Conservation (phyloP, 1,284 basidiomycete genomes). For the Boletellus dicymbophilus region DNA sequence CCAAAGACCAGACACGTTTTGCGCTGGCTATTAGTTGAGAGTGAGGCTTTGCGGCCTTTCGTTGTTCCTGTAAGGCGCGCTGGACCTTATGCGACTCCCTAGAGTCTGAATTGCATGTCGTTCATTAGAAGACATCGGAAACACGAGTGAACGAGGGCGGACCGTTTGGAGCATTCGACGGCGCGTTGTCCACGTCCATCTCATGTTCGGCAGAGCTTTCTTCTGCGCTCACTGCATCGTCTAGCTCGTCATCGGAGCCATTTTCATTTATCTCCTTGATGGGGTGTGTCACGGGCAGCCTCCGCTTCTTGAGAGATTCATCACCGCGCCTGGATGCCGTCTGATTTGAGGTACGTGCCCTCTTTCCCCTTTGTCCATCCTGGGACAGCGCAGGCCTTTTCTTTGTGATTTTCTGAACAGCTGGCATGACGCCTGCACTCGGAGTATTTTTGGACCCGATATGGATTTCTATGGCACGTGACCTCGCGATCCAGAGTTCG, state of each 20-base stretch:
- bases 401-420: slow-evolving; percentile 37
- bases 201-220: slow-evolving; percentile 20
- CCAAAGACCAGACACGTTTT: slow-evolving; percentile 82
- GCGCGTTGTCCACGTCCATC: slow-evolving; percentile 16
- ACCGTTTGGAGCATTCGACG: slow-evolving; percentile 59
- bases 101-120: slow-evolving; percentile 43
- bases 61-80: slow-evolving; percentile 60
- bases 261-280: slow-evolving; percentile 34
- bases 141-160: slow-evolving; percentile 15
- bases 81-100: slow-evolving; percentile 71
- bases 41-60: slow-evolving; percentile 77
- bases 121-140: slow-evolving; percentile 4
- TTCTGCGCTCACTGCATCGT: slow-evolving; percentile 28
- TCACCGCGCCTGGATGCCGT: slow-evolving; percentile 23
- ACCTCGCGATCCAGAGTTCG: too few relatives aligned
- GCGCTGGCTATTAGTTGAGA: slow-evolving; percentile 72
- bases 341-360: slow-evolving; percentile 39
- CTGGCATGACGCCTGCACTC: slow-evolving; percentile 22
- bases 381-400: slow-evolving; percentile 53
- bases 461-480: slow-evolving; percentile 15
- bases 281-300: slow-evolving; percentile 51
- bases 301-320: slow-evolving; percentile 47
- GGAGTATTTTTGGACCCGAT: background rate
- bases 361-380: slow-evolving; percentile 53
- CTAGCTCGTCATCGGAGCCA: slow-evolving; percentile 34